phyloP scores from a whole-genome alignment of 108 stramenopile species.

The Nitzschia sp. region DNA sequence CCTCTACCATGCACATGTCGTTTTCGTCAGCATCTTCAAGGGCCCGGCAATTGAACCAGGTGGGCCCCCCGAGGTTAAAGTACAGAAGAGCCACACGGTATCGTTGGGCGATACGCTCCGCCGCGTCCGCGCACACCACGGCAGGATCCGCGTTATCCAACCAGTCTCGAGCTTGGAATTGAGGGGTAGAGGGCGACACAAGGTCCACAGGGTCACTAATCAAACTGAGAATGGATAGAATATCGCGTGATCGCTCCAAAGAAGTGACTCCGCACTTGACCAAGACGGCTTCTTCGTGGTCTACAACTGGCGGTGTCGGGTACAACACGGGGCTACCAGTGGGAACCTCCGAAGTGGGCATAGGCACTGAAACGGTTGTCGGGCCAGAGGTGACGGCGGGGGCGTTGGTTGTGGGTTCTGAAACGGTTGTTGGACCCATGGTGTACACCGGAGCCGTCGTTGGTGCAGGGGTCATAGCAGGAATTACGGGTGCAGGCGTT shows the following conservation, averaged over 20 bases:
- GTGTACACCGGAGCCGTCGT: not conserved
- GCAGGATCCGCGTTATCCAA: constrained; percentile 53
- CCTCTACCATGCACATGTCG: constrained; percentile 6
- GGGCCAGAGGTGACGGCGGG: not conserved
- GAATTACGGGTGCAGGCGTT: not conserved
- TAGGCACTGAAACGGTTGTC: not conserved
- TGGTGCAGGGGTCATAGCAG: not conserved
- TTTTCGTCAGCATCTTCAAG: not conserved
- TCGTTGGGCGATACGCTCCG: constrained; percentile 31
- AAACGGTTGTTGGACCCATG: not conserved
- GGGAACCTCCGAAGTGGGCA: not conserved
- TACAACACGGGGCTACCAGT: not conserved
- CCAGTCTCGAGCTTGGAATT: constrained; percentile 57
- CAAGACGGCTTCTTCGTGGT: constrained; percentile 15
- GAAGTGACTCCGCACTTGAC: constrained; percentile 44
- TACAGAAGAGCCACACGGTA: constrained; percentile 44
- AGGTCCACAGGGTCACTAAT: constrained; percentile 27
- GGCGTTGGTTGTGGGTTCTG: not conserved
- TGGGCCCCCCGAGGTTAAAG: constrained; percentile 31
- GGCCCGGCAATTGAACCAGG: constrained; percentile 47
- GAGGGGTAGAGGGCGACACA: constrained; percentile 30
- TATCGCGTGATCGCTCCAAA: constrained; percentile 38
- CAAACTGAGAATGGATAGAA: constrained; percentile 34
- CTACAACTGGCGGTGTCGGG: not conserved
- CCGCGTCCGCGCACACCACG: constrained; percentile 45